Conservation (phyloP, 805 yeast genomes). For the Nadsonia fulvescens region DNA sequence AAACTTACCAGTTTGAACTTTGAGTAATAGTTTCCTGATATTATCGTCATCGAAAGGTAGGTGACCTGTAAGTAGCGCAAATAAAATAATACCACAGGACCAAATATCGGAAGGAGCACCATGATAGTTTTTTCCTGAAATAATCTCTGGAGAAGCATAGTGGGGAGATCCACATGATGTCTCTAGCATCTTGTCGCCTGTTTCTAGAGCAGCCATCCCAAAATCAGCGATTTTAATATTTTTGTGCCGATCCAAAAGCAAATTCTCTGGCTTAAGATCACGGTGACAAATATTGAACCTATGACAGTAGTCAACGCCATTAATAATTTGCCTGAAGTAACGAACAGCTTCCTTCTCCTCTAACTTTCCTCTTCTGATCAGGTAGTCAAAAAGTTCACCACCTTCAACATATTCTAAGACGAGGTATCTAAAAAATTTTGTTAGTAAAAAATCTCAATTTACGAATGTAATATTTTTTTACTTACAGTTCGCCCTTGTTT, state of each 20-base stretch:
- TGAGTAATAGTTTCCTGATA: slow-evolving; percentile 66
- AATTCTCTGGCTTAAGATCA: slow-evolving; percentile 69
- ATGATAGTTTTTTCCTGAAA: slow-evolving; percentile 84
- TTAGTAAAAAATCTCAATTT: neutral
- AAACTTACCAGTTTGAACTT: slow-evolving; percentile 82
- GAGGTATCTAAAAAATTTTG: slow-evolving; percentile 28
- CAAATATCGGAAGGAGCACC: slow-evolving; percentile 96
- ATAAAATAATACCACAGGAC: slow-evolving; percentile 93
- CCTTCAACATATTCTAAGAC: slow-evolving; percentile 94
- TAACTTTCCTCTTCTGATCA: slow-evolving; percentile 74
- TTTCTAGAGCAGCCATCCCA: slow-evolving; percentile 97
- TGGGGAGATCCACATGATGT: slow-evolving; percentile 98
- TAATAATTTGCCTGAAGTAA: slow-evolving; percentile 73
- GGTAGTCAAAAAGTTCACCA: slow-evolving; percentile 85
- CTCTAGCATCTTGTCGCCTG: slow-evolving; percentile 62
- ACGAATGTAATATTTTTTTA: neutral
- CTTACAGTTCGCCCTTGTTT: slow-evolving; percentile 61
- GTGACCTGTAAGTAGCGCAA: slow-evolving; percentile 87
- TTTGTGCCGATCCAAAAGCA: slow-evolving; percentile 60
- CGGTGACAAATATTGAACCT: slow-evolving; percentile 78
- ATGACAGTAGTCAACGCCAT: slow-evolving; percentile 72
- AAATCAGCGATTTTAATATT: slow-evolving; percentile 95
- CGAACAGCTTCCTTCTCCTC: slow-evolving; percentile 80
- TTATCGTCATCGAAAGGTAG: slow-evolving; percentile 95
- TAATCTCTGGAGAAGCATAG: slow-evolving; percentile 96